phyloP scores from a whole-genome alignment of 192 early-diverging fungal genomes.

The Coemansia sp. region DNA sequence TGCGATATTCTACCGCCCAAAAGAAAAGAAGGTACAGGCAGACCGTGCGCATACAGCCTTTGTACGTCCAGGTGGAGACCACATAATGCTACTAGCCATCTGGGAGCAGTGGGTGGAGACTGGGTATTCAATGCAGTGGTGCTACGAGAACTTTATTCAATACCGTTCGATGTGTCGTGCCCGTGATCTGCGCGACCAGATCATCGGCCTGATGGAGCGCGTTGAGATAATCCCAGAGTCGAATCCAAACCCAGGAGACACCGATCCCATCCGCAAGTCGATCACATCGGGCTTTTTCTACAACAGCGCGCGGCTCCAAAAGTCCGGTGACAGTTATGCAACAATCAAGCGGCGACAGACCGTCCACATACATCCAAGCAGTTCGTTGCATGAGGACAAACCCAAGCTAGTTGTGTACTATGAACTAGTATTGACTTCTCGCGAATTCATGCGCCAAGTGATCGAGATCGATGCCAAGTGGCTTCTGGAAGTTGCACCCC shows the following conservation, averaged over 20 bases:
- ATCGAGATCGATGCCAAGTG: constrained; percentile 88
- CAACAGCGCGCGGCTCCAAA: constrained; percentile 81
- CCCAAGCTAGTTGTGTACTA: constrained; percentile 89
- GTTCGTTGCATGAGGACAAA: constrained; percentile 72
- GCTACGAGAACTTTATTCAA: constrained; percentile 97
- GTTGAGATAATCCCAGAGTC: constrained; percentile 80
- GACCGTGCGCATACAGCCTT: constrained; percentile 91
- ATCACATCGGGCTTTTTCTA: constrained; percentile 95
- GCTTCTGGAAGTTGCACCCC: constrained; percentile 77
- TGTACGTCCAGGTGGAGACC: constrained; percentile 91
- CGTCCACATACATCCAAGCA: constrained; percentile 90
- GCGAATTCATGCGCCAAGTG: constrained; percentile 95
- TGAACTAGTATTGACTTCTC: constrained; percentile 89
- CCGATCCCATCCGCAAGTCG: constrained; percentile 86
- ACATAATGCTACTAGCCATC: constrained; percentile 84
- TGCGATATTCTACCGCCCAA: constrained; percentile 80
- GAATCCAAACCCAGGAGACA: constrained; percentile 84
- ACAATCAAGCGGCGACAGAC: constrained; percentile 90
- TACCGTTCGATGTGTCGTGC: constrained; percentile 86
- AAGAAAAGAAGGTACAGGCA: constrained; percentile 89
- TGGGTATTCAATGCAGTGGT: constrained; percentile 92
- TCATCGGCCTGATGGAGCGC: constrained; percentile 88
- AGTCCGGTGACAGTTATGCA: constrained; percentile 87
- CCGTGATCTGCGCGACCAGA: constrained; percentile 91
- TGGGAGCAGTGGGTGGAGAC: constrained; percentile 92